Evolutionary conservation across 805 yeast genomes (phyloP), one percentile per base, ranked within the genome.

Genomic region (Barnettozyma pratensis): DNA sequence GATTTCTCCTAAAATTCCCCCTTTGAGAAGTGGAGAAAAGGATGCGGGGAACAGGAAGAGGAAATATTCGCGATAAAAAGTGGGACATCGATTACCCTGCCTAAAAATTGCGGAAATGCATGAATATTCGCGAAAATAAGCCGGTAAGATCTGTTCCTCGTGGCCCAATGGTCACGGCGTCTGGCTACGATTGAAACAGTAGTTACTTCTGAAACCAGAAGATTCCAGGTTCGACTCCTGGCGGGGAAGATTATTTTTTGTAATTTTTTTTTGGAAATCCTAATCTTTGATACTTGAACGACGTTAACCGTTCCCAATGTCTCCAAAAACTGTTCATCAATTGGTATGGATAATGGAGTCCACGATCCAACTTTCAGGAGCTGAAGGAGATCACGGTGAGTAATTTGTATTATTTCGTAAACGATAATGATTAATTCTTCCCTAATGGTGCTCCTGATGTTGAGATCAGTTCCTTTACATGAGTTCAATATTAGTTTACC

Each of bases 161-260:
- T 78, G 83, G 82, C 83, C 83, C 81, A 78, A 78, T 78, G 83
- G 83, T 78, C 80, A 77, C 78, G 83, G 82, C 82, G 82, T 78
- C 81, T 76, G 83, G 81, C 82, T 78, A 77, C 82, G 82, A 74
- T 70, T 64, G 60, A 55, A 40, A 12, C 48, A 56, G 72, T 70
- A 66, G 74, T 63, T 54, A 61, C 64, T 51, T 73, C 76, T 55
- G 68, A 46, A 57, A 61, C 65, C 65, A 61, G 65, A 61, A 61
- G 65, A 61, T 60, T 61, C 65, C 65, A 61, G 65, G 65, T 61
- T 61, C 65, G 65, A 61, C 62, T 60, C 65, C 65, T 61, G 65
- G 65, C 65, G 65, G 65, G 63, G 65, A 61, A 61, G 65, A 57
- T 57, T 52, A 52, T 53, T 52, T 60, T 54, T 31, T 31, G n/a